Evolutionary conservation across 2,329 filamentous ascomycete genomes (phyloP).

Genomic region (Acrodontium crateriforme): DNA sequence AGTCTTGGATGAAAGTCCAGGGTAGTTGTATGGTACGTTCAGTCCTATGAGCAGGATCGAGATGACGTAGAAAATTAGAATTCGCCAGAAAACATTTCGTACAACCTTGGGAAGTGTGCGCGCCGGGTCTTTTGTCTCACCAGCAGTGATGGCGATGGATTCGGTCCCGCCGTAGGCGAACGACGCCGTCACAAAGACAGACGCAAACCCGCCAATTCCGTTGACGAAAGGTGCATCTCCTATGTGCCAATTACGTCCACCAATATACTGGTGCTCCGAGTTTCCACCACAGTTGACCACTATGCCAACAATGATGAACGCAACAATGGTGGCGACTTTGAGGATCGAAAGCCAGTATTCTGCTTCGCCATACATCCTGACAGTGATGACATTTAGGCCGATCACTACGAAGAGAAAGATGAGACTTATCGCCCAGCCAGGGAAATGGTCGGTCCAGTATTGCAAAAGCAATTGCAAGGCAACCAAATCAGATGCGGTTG

Average conservation of each 20-base stretch:
- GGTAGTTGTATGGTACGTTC: conserved; percentile 19
- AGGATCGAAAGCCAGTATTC: conserved; percentile 24
- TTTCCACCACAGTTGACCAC: conserved; percentile 46
- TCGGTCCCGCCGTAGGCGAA: conserved; percentile 54
- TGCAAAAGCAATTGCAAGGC: conserved; percentile 13
- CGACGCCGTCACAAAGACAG: conserved; percentile 49
- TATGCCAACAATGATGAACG: conserved; percentile 52
- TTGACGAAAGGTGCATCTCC: conserved; percentile 28
- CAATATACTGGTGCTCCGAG: conserved; percentile 44
- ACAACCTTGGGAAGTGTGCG: conserved; percentile 25
- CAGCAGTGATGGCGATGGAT: conserved; percentile 43
- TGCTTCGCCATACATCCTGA: conserved; percentile 21
- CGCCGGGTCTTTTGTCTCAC: conserved; percentile 38
- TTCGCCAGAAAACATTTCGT: conserved; percentile 22
- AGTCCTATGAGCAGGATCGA: conserved; percentile 21
- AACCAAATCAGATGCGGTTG: not conserved
- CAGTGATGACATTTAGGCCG: conserved; percentile 21
- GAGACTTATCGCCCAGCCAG: conserved; percentile 20
- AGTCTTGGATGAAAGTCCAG: not conserved
- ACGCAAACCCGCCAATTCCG: conserved; percentile 52
- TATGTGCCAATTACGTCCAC: conserved; percentile 36
- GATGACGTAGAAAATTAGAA: conserved; percentile 22
- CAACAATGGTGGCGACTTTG: conserved; percentile 35
- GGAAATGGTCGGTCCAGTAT: conserved; percentile 12
- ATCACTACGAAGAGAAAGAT: conserved; percentile 20